Percentiles rank a stretch among this genome's conserved stretches.
phyloP scores from a whole-genome alignment of 768 basidiomycete species.

The Phylloporus arenicola region DNA sequence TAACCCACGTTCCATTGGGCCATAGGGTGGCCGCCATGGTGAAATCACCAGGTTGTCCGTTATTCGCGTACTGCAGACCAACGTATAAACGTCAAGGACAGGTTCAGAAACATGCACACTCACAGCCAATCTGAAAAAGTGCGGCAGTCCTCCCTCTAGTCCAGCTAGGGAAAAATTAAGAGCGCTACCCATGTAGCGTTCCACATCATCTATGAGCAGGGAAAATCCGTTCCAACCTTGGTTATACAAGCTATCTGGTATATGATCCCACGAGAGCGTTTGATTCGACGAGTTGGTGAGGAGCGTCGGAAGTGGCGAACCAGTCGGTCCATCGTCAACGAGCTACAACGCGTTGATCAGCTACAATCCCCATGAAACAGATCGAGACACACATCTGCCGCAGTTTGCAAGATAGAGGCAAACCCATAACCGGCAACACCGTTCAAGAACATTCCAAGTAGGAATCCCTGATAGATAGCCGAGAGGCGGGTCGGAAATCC shows the following conservation, averaged over 20 bases:
- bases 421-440: conserved; percentile 77
- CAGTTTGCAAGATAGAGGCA: conserved; percentile 73
- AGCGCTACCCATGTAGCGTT: conserved; percentile 64
- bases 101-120: conserved; percentile 24
- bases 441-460: conserved; percentile 78
- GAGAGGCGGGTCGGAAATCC: conserved; percentile 78
- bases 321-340: conserved; percentile 63
- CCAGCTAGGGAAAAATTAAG: conserved; percentile 67
- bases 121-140: conserved; percentile 78
- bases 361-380: neutral
- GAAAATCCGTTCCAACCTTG: conserved; percentile 70
- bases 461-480: conserved; percentile 74
- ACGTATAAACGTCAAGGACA: conserved; percentile 2
- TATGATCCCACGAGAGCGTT: conserved; percentile 49
- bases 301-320: conserved; percentile 65
- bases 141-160: conserved; percentile 55
- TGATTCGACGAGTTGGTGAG: conserved; percentile 68
- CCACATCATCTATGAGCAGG: conserved; percentile 82
- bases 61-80: conserved; percentile 41
- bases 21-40: conserved; percentile 72
- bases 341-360: conserved; percentile 41
- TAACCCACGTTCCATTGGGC: conserved; percentile 79
- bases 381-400: conserved; percentile 48
- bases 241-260: conserved; percentile 30
- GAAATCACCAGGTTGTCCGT: conserved; percentile 59